Percentiles rank a stretch among this genome's conserved stretches.
phyloP scores from a whole-genome alignment of 768 basidiomycete genomes.

The Coprinopsis strossmayeri region DNA sequence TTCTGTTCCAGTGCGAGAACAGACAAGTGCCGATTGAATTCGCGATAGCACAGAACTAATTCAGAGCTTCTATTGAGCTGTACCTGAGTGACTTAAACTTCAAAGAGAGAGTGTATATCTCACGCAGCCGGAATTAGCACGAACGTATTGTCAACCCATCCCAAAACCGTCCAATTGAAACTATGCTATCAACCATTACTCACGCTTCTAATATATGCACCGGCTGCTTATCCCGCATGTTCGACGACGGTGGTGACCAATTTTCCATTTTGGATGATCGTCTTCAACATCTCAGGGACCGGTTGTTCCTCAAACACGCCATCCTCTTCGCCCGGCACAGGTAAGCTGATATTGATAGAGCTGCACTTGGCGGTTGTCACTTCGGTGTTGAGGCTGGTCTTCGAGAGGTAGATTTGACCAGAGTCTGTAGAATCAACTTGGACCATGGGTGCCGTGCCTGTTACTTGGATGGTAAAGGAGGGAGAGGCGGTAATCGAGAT shows the following conservation, averaged over 20 bases:
- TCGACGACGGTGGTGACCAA: slow-evolving; percentile 87
- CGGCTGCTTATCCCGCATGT: slow-evolving; percentile 70
- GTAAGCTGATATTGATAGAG: slow-evolving; percentile 84
- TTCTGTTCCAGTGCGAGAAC: too few relatives aligned
- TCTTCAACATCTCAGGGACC: slow-evolving; percentile 94
- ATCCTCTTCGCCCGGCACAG: slow-evolving; percentile 83
- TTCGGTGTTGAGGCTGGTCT: slow-evolving; percentile 67
- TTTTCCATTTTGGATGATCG: slow-evolving; percentile 73
- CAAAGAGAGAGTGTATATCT: too few relatives aligned
- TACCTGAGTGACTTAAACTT: too few relatives aligned
- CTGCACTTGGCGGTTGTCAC: slow-evolving; percentile 94
- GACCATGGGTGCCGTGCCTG: slow-evolving; percentile 84
- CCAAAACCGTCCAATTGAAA: background rate
- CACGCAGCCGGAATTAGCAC: too few relatives aligned
- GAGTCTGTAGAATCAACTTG: slow-evolving; percentile 94
- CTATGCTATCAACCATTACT: too few relatives aligned
- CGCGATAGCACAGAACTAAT: too few relatives aligned
- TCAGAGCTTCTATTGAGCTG: too few relatives aligned
- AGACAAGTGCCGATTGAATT: too few relatives aligned
- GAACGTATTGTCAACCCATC: too few relatives aligned
- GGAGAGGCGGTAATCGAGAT: slow-evolving; percentile 87
- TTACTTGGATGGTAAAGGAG: slow-evolving; percentile 90
- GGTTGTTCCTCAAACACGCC: slow-evolving; percentile 87
- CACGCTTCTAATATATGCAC: too few relatives aligned
- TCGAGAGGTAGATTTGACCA: slow-evolving; percentile 90